phyloP scores from a whole-genome alignment of 2,329 filamentous ascomycete genomes.

The Diaporthe humulicola region DNA sequence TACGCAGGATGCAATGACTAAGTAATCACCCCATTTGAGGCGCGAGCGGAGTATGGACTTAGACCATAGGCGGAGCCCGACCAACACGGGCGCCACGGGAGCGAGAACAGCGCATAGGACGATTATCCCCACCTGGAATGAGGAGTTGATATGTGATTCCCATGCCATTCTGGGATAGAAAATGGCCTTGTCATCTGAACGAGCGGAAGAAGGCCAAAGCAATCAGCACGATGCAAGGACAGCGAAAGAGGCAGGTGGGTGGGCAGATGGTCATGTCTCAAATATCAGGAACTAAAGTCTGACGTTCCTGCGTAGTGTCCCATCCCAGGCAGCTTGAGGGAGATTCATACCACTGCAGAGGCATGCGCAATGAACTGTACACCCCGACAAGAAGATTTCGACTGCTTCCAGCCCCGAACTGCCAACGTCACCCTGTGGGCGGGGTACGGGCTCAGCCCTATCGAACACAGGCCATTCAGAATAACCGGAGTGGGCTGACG shows the following conservation, averaged over 20 bases:
- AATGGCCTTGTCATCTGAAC: not conserved
- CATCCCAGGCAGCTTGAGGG: not conserved
- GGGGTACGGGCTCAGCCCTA: conserved; percentile 23
- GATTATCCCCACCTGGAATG: conserved; percentile 32
- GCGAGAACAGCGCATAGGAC: conserved; percentile 14
- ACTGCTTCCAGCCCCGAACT: not conserved
- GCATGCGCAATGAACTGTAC: not conserved
- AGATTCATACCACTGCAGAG: not conserved
- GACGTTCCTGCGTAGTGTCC: not conserved
- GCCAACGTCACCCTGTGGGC: conserved; percentile 12
- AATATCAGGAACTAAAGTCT: conserved; percentile 18
- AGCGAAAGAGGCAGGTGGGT: not conserved
- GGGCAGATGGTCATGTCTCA: not conserved
- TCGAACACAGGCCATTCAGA: conserved; percentile 1
- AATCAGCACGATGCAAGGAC: conserved; percentile 18
- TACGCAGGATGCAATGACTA: conserved; percentile 26
- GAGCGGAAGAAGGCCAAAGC: not conserved
- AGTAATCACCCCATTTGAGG: conserved; percentile 7
- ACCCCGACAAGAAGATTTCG: not conserved
- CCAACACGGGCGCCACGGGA: conserved; percentile 28
- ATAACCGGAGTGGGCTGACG: not conserved
- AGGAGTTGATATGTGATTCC: conserved; percentile 26
- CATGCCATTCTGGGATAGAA: conserved; percentile 16
- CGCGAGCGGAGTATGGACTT: conserved; percentile 31
- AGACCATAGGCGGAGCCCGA: conserved; percentile 28